A percentile compares a stretch with the other conserved stretches of the same genome.
Conservation (phyloP, 306 rosid species). For the Pyrus bretschneideri region DNA sequence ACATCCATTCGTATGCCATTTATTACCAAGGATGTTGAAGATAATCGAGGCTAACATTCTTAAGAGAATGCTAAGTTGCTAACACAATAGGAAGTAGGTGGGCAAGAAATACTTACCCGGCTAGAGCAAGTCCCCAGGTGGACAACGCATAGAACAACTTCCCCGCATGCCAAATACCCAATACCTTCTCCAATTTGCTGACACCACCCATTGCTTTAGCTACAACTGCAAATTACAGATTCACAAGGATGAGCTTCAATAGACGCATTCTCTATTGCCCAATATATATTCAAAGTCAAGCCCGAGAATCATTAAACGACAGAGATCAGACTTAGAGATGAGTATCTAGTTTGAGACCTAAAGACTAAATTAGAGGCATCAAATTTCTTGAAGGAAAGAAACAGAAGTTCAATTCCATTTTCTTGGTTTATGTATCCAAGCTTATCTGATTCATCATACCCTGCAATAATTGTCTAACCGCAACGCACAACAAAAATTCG, state of each 20-base stretch:
- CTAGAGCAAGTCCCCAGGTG: constrained; percentile 97
- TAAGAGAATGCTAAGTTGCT: not conserved
- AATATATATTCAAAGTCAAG: not conserved
- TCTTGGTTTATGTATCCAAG: not conserved
- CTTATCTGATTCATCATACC: not conserved
- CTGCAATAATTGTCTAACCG: not conserved
- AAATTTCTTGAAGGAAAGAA: not conserved
- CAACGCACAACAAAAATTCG: not conserved
- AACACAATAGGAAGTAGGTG: not conserved
- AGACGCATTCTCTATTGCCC: constrained; percentile 3
- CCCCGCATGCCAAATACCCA: constrained; percentile 84
- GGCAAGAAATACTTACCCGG: constrained; percentile 45
- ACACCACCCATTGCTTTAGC: constrained; percentile 59
- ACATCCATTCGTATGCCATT: not conserved
- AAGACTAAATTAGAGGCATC: constrained; percentile 3
- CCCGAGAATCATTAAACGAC: not conserved
- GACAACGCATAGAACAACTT: constrained; percentile 66
- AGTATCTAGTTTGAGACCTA: not conserved
- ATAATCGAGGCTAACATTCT: not conserved
- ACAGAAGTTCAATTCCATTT: constrained; percentile 1
- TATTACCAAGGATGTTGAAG: not conserved
- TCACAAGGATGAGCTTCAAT: constrained; percentile 11
- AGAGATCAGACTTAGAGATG: not conserved
- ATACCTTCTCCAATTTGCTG: constrained; percentile 57
- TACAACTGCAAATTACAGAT: constrained; percentile 46